Evolutionary conservation across 2,329 filamentous ascomycete genomes (phyloP), one percentile per base, ranked within the genome.

Genomic region (Tolypocladium pustulatum): DNA sequence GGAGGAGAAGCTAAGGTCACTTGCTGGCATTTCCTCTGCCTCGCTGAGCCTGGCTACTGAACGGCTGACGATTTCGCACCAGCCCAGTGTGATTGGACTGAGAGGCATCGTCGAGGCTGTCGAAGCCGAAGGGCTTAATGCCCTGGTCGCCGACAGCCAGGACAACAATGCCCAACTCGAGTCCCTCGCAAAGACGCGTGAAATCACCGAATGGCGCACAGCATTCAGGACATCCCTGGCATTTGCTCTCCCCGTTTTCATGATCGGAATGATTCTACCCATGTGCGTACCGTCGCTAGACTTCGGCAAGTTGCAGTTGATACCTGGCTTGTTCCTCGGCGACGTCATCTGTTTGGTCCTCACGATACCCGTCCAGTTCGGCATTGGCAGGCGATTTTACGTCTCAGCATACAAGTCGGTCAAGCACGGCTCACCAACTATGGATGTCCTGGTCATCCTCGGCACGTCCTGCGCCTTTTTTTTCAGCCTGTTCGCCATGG

Each of bases 151-250:
- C 0, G 93, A 97, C 64, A 88, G 86, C 57, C 91, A 97, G 66
- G 94, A 99, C 74, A 97, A 96, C 71, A 96, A 96, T 68, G 93
- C 94, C 1, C 94, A 99, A 70, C 82, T 99, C 2, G 91, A 97
- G 72, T 97, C 94, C 1, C 81, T 99, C 2, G 89, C 94, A 10
- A 99, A 99, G 75, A 97, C 94, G 0, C 90, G 90, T 65, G 94
- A 99, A 72, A 96, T 99, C 62, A 89, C 88, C 63, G 91, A 96
- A 72, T 99, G 94, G 94, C 85, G 84, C 61, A 83, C 79, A 36
- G 90, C 91, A 0, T 96, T 97, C 73, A 80, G 82, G 62, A 80
- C 88, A 9, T 96, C 91, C 0, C 67, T 90, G 3, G 79, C 81
- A 4, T 97, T 97, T 69, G 91, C 92, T 3, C 75, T 97, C 9